Base-by-base conservation (phyloP, 1,139 yeast genomes). In the Scheffersomyces lignicola region DNA sequence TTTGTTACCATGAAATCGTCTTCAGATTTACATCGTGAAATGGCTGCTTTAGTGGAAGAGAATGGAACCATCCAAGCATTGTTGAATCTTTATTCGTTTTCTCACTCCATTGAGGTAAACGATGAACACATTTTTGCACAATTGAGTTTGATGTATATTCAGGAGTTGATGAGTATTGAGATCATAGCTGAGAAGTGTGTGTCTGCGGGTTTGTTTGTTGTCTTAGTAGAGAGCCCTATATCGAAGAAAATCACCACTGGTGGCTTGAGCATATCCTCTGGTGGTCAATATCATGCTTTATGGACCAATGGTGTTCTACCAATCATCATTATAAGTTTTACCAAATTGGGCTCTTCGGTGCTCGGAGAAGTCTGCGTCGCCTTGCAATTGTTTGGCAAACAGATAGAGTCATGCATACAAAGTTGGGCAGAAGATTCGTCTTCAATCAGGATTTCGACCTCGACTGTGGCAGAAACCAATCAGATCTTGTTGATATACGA, bases 281-380 rank as follows among this genome's bases (percentile, higher is more conserved):
- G 74, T 13, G 74, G 84, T 1, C 73, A 75, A 40, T 62, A 85
- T 42, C 92, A 88, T 54, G 71, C 76, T 35, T 67, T 86, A 15
- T 90, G 97, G 97, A 76, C 80, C 9, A 81, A 83, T 51, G 96
- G 96, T 1, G 64, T 90, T 14, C 64, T 90, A 29, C 83, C 95
- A 0, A 74, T 87, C 7, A 65, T 83, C 17, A 59, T 87, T 28
- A 69, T 76, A 2, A 59, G 87, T 12, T 56, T 87, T 34, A 70
- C 80, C 30, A 75, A 73, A 37, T 74, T 88, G 37, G 94, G 94
- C 0, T 71, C 75, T 1, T 66, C 76, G 29, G 67, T 84, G 2
- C 52, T 83, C 2, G 80, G 87, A 2, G 95, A 87, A 40, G 65
- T 82, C 6, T 73, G 83, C 41, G 65, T 78, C 33, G 84, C 87